Percentiles rank a stretch among this genome's conserved stretches.
Conservation (phyloP, 768 basidiomycete genomes). For the Mycena crocata region DNA sequence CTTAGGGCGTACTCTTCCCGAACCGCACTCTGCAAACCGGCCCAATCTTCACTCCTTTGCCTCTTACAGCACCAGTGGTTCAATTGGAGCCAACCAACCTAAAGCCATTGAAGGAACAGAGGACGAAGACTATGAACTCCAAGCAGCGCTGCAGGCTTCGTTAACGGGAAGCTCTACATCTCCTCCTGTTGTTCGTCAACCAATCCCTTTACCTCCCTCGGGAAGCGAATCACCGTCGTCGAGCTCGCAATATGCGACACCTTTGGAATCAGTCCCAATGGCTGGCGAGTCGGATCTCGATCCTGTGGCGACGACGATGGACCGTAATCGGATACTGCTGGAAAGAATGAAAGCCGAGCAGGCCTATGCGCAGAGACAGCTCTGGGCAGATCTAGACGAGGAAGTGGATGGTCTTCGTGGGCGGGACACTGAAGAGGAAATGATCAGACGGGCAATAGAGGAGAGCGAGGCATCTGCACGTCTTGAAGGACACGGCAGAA, state of each 20-base stretch:
- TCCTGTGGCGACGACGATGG: conserved; percentile 75
- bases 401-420: conserved; percentile 49
- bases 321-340: conserved; percentile 68
- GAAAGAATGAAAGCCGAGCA: conserved; percentile 75
- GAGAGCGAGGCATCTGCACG: conserved; percentile 65
- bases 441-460: conserved; percentile 67
- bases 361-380: conserved; percentile 72
- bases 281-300: conserved; percentile 61
- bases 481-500: conserved; percentile 36
- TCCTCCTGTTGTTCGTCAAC: conserved; percentile 43
- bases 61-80: conserved; percentile 14
- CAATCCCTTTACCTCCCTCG: conserved; percentile 38
- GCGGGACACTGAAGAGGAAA: conserved; percentile 69
- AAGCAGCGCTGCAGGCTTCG: conserved; percentile 89
- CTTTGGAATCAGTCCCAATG: conserved; percentile 27
- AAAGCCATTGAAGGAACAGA: conserved; percentile 60
- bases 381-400: conserved; percentile 59
- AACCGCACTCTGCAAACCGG: conserved; percentile 52
- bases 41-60: conserved; percentile 24
- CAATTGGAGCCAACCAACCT: background rate
- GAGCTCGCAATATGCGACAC: conserved; percentile 31
- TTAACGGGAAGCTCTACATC: conserved; percentile 51
- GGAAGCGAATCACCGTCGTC: conserved; percentile 30
- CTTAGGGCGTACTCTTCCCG: conserved; percentile 72
- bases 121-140: conserved; percentile 89